A percentile compares a stretch with the other conserved stretches of the same genome.
Conservation (phyloP, 768 basidiomycete genomes). For the Lactifluus pinguis region DNA sequence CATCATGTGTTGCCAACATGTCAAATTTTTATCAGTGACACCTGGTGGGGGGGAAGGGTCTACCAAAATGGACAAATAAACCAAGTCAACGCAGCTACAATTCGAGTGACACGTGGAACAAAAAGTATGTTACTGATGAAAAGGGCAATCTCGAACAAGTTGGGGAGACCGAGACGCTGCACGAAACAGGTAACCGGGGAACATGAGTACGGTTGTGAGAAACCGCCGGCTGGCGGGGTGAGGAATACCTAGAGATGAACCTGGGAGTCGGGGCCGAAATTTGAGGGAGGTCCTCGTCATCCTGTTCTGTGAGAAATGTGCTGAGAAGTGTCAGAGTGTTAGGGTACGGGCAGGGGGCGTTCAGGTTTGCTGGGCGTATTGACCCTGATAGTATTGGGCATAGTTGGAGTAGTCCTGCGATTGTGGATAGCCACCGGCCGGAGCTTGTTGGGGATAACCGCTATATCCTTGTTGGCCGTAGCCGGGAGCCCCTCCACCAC, state of each 20-base stretch:
- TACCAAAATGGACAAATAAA: slow-evolving; percentile 15
- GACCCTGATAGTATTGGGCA: slow-evolving; percentile 81
- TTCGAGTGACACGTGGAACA: slow-evolving; percentile 19
- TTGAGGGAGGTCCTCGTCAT: slow-evolving; percentile 18
- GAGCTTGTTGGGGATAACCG: slow-evolving; percentile 12
- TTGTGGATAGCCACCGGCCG: slow-evolving; percentile 25
- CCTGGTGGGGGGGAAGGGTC: slow-evolving; percentile 1
- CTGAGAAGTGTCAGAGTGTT: slow-evolving; percentile 20
- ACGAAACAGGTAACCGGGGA: slow-evolving; percentile 12
- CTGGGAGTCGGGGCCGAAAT: slow-evolving; percentile 12
- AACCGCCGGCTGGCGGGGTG: slow-evolving; percentile 14
- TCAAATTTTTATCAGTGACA: slow-evolving; percentile 18
- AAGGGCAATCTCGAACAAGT: slow-evolving; percentile 15
- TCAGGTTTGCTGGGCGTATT: slow-evolving; percentile 66
- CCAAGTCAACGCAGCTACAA: slow-evolving; percentile 20
- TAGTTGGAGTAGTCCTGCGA: slow-evolving; percentile 75
- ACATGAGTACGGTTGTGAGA: slow-evolving; percentile 19
- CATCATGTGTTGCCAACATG: background rate
- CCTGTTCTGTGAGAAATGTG: slow-evolving; percentile 21
- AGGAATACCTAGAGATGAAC: slow-evolving; percentile 19
- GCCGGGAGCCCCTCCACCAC: slow-evolving; percentile 11
- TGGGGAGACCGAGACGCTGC: slow-evolving; percentile 5
- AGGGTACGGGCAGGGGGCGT: slow-evolving; percentile 30
- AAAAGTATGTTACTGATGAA: slow-evolving; percentile 19
- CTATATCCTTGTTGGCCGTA: slow-evolving; percentile 18